Base-by-base conservation (phyloP, 257 asterid genomes). In the Schizonepeta tenuifolia region DNA sequence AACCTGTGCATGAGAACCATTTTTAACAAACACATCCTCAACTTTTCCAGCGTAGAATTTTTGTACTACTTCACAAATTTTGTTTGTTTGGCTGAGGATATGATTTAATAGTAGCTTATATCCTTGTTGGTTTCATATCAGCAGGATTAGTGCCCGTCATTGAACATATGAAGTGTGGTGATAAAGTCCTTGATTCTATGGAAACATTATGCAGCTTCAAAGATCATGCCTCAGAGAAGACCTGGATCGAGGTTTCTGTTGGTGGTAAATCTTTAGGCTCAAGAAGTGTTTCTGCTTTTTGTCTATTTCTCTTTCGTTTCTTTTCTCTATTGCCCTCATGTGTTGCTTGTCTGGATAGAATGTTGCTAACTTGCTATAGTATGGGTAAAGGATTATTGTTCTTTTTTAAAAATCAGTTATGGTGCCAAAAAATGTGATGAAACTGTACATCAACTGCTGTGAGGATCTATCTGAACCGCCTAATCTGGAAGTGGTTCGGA, bases 91-190 rank as follows among this genome's bases (percentile, higher is more conserved):
- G 66, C 69, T 63, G 63, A 47, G 58, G 36, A 13, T 54, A 55
- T 59, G 35, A 70, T 63, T 69, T 57, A 17, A 3, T 43, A 76
- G 75, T 55, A 41, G 55, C 74, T 84, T 67, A 81, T 77, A 43
- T 49, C 13, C 14, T 59, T 58, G 49, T 43, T 66, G 11, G 43
- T 65, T 65, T 9, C 59, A 38, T 75, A 81, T 80, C 60, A 20
- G 66, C 90, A 94, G 99, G 97, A 63, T 81, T 90, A 74, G 95
- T 92, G 76, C 99, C 98, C 44, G 87, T 92, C 65, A 80, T 95
- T 84, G 83, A 90, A 33, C 84, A 95, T 76, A 66, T 95, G 64
- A 84, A 53, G 74, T 82, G 73, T 75, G 84, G 77, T 44, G 98
- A 92, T 64, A 78, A 63, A 73, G 57, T 78, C 69, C 78, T 90